Evolutionary conservation across 108 stramenopile genomes (phyloP), one percentile per base, ranked within the genome.

Genomic region (Skeletonema costatum): DNA sequence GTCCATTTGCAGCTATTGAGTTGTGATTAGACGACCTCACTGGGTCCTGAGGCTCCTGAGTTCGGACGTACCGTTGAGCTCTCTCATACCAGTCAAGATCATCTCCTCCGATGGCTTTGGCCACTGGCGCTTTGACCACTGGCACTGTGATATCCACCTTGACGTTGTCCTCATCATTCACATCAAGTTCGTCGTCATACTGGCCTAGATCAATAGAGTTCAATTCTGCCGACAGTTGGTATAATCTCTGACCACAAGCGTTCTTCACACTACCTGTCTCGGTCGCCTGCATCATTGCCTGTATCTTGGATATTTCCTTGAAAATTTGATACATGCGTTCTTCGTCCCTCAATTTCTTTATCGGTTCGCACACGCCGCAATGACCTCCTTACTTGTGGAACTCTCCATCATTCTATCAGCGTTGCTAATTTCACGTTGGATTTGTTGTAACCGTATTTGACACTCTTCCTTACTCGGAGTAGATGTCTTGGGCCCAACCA

Each of bases 261-360:
- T 66, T 44, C 44, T 74, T 74, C 31, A 81, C 80, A 42, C 59
- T 58, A 8, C 60, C 74, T 19, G 38, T 63, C 29, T 31, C 63
- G 10, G 69, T 74, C 8, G 64, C 39, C 17, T 70, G 38, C 32
- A 46, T 25, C 80, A 81, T 81, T 14, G 38, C 32, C 14, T 68
- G 69, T 30, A 81, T 75, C 35, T 81, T 75, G 30, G 75, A 59
- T 25, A 61, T 59, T 35, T 81, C 80, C 30, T 81, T 74, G 2
- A 70, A 63, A 36, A 81, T 81, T 75, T 81, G 80, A 61, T 70
- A 74, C 33, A 75, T 67, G 39, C 80, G 69, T 64, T 64, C 60
- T 70, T 81, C 80, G 12, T 81, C 50, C 51, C 36, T 56, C 16
- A 81, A 62, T 53, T 75, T 81, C 12, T 64, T 46, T 6, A 81